Evolutionary conservation across 257 asterid species (phyloP), one percentile per base, ranked within the genome.

Genomic region (Buddleja alternifolia): DNA sequence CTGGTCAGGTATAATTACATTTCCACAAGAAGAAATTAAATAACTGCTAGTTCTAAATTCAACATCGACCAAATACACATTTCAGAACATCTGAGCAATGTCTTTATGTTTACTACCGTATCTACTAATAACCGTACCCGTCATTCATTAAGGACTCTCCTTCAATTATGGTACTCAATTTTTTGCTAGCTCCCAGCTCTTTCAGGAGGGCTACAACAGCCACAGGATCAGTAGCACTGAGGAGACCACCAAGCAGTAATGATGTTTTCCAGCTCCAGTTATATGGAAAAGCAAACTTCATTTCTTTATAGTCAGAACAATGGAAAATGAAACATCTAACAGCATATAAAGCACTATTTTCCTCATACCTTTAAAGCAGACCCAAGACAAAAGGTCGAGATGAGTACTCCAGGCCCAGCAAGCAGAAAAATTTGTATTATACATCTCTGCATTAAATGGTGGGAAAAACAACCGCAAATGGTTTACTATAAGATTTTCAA

Each of bases 121-220:
- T 41, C 25, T 10, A 17, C 20, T 60, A 12, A 62, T 48, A 62
- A 73, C 25, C 25, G 63, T 90, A 93, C 99, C 97, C 99, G 56
- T 93, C 99, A 82, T 93, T 93, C 99, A 93, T 93, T 84, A 93
- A 76, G 56, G 99, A 90, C 68, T 93, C 99, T 74, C 99, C 99
- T 82, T 93, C 99, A 77, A 93, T 90, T 81, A 93, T 85, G 69
- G 99, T 93, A 79, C 86, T 84, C 83, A 93, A 66, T 74, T 93
- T 90, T 80, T 90, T 93, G 93, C 97, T 90, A 70, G 97, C 96
- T 55, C 97, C 96, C 72, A 93, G 91, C 55, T 93, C 99, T 83
- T 87, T 93, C 77, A 93, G 80, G 63, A 88, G 96, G 74, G 99
- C 96, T 15, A 93, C 97, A 80, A 90, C 99, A 37, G 99, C 99